Conservation (phyloP, 768 basidiomycete species). For the Mycena crocata region DNA sequence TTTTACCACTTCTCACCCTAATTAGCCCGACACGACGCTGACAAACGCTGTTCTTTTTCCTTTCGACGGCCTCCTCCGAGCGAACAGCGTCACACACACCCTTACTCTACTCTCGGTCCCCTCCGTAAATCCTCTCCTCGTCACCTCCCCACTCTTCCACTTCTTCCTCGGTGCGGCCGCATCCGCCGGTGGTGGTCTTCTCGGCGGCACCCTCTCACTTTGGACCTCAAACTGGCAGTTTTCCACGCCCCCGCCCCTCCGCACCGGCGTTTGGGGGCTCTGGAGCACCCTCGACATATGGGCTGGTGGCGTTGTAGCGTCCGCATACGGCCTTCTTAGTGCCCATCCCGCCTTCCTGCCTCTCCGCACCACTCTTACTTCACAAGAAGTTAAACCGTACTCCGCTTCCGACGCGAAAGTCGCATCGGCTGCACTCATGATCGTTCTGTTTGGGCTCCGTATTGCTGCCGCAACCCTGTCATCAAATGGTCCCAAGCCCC, state of each 20-base stretch:
- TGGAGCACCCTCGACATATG: constrained; percentile 61
- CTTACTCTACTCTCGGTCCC: constrained; percentile 49
- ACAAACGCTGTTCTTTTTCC: constrained; percentile 62
- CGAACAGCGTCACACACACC: constrained; percentile 51
- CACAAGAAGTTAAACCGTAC: constrained; percentile 17
- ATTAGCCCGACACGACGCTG: constrained; percentile 40
- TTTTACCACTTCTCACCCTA: neutral
- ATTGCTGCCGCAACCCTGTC: constrained; percentile 44
- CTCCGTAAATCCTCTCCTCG: constrained; percentile 49
- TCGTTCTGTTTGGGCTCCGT: constrained; percentile 49
- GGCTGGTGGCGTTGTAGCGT: constrained; percentile 60
- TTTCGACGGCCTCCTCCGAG: constrained; percentile 61
- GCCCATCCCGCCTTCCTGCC: constrained; percentile 46
- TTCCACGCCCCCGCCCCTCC: constrained; percentile 58
- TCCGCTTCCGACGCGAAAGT: constrained; percentile 47
- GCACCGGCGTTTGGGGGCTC: constrained; percentile 49
- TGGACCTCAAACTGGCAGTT: constrained; percentile 60
- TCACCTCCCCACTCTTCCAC: constrained; percentile 56
- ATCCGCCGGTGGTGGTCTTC: constrained; percentile 58
- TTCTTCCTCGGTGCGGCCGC: constrained; percentile 60
- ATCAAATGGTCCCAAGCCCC: constrained; percentile 21
- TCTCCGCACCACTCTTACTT: constrained; percentile 22
- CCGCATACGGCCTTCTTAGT: constrained; percentile 44
- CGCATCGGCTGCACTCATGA: constrained; percentile 46
- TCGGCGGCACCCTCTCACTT: constrained; percentile 55